phyloP scores from a whole-genome alignment of 768 basidiomycete species.

The Botryobasidium botryosum region DNA sequence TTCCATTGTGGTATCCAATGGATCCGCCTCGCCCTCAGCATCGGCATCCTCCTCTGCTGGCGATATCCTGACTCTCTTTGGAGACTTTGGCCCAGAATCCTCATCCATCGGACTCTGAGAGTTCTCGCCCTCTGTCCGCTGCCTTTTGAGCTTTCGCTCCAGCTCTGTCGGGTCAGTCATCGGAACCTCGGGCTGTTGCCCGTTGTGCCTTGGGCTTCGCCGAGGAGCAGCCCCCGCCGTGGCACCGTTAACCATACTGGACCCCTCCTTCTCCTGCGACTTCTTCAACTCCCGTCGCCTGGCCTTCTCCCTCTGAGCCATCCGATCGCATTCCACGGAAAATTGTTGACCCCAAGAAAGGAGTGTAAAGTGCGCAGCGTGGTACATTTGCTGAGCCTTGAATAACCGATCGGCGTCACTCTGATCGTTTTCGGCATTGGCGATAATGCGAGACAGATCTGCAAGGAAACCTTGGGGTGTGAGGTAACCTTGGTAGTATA shows the following conservation, averaged over 20 bases:
- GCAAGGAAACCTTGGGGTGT: constrained; percentile 78
- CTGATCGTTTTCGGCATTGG: constrained; percentile 49
- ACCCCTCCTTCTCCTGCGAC: constrained; percentile 18
- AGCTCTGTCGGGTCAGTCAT: constrained; percentile 63
- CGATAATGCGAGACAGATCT: constrained; percentile 26
- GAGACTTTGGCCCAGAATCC: constrained; percentile 23
- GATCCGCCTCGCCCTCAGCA: constrained; percentile 5
- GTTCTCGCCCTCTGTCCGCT: constrained; percentile 38
- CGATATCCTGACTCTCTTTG: constrained; percentile 35
- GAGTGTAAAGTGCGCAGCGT: constrained; percentile 68
- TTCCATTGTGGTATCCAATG: no score
- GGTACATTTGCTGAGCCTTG: constrained; percentile 80
- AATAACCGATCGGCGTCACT: constrained; percentile 64
- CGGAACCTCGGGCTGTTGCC: constrained; percentile 47
- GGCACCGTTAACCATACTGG: constrained; percentile 6
- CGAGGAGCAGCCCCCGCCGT: constrained; percentile 29
- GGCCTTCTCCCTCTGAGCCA: constrained; percentile 54
- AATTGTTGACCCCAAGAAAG: constrained; percentile 73
- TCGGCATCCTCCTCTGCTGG: constrained; percentile 10
- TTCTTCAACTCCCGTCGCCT: constrained; percentile 30
- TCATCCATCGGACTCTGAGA: constrained; percentile 38
- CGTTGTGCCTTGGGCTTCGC: constrained; percentile 58
- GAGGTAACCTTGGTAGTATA: constrained; percentile 74
- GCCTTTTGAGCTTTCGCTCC: constrained; percentile 58
- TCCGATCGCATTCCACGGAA: constrained; percentile 67